phyloP scores from a whole-genome alignment of 2,329 filamentous ascomycete species.

The Dactylonectria macrodidyma region DNA sequence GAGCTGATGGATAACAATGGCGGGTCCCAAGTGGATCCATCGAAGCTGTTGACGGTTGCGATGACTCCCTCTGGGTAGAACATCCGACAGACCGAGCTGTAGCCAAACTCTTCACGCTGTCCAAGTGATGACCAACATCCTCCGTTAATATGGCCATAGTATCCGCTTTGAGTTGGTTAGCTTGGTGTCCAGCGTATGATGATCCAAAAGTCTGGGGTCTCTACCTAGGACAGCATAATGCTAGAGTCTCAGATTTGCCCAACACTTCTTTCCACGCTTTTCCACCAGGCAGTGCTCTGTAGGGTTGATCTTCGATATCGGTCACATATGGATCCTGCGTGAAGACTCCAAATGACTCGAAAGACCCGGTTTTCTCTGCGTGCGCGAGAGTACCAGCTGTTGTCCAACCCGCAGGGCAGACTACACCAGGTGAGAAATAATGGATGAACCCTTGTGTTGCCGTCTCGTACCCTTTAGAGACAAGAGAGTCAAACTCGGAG shows the following conservation, averaged over 20 bases:
- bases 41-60: slow-evolving; percentile 26
- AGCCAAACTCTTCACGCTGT: slow-evolving; percentile 17
- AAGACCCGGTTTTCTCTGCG: slow-evolving; percentile 9
- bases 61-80: not conserved
- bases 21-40: slow-evolving; percentile 25
- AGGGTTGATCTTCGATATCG: not conserved
- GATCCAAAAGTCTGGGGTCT: not conserved
- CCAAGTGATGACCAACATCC: slow-evolving; percentile 32
- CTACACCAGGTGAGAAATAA: slow-evolving; percentile 44
- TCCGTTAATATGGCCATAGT: slow-evolving; percentile 12
- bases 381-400: slow-evolving; percentile 39
- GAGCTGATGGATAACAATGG: slow-evolving; percentile 17
- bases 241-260: slow-evolving; percentile 38
- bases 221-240: slow-evolving; percentile 44
- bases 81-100: slow-evolving; percentile 18
- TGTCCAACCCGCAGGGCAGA: slow-evolving; percentile 45
- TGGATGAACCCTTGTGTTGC: slow-evolving; percentile 28
- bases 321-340: slow-evolving; percentile 17
- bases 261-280: slow-evolving; percentile 17
- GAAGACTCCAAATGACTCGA: slow-evolving; percentile 29
- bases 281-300: not conserved
- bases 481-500: slow-evolving; percentile 27
- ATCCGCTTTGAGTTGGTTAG: slow-evolving; percentile 35
- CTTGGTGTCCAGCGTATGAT: too few relatives aligned
- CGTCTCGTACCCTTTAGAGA: not conserved